phyloP scores from a whole-genome alignment of 2,329 filamentous ascomycete genomes.

The Escovopsis weberi region DNA sequence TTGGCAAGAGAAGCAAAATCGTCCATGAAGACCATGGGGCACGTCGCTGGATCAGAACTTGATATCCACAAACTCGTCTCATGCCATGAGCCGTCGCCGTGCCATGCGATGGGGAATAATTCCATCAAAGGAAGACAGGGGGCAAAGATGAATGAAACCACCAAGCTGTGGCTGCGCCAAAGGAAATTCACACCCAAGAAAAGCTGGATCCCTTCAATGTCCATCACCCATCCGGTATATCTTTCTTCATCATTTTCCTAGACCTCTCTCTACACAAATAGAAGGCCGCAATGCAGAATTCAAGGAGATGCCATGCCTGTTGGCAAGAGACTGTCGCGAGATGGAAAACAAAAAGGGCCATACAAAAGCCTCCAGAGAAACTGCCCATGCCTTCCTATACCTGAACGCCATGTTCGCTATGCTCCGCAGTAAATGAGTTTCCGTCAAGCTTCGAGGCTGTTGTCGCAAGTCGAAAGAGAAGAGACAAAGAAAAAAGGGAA shows the following conservation, averaged over 20 bases:
- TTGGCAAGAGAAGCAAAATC: too few relatives aligned
- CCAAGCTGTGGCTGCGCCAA: too few relatives aligned
- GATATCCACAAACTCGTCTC: too few relatives aligned
- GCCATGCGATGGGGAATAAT: too few relatives aligned
- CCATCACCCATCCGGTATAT: not conserved
- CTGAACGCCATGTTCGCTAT: slow-evolving; percentile 27
- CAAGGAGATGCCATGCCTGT: not conserved
- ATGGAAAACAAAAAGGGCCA: slow-evolving; percentile 1
- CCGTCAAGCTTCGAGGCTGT: slow-evolving; percentile 8
- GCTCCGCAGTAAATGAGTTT: slow-evolving; percentile 16
- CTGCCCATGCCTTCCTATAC: slow-evolving; percentile 12
- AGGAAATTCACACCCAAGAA: too few relatives aligned
- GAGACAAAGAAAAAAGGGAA: too few relatives aligned
- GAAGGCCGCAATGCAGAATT: not conserved
- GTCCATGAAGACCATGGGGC: too few relatives aligned
- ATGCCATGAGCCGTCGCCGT: too few relatives aligned
- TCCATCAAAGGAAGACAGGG: too few relatives aligned
- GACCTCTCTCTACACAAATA: not conserved
- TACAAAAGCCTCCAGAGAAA: slow-evolving; percentile 5
- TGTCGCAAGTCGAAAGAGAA: not conserved
- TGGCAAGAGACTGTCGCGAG: not conserved
- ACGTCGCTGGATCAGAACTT: too few relatives aligned
- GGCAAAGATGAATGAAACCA: too few relatives aligned
- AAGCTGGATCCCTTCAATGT: not conserved
- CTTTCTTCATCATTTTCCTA: not conserved